A percentile compares a stretch with the other conserved stretches of the same genome.
Conservation (phyloP, 2,329 filamentous ascomycete genomes). For the Penicillium sp. region DNA sequence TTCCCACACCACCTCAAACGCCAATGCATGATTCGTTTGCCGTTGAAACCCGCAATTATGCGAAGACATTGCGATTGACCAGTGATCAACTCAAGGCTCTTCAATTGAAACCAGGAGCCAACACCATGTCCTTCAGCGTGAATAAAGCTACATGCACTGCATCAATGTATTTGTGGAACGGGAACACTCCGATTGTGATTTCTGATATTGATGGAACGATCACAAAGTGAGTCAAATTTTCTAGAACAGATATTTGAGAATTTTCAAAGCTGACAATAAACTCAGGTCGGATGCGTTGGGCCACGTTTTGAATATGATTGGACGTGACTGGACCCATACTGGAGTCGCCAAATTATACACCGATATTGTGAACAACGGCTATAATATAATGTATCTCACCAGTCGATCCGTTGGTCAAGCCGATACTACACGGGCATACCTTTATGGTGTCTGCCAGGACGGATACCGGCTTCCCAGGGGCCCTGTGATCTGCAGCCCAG, state of each 20-base stretch:
- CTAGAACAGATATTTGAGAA: neutral
- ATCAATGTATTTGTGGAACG: constrained; percentile 90
- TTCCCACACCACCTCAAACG: constrained; percentile 60
- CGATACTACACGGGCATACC: constrained; percentile 83
- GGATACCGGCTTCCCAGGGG: constrained; percentile 82
- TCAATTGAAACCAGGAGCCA: constrained; percentile 78
- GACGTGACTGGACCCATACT: constrained; percentile 95
- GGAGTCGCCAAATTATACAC: constrained; percentile 97
- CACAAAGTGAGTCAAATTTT: constrained; percentile 64
- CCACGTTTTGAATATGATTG: constrained; percentile 94
- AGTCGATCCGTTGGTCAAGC: constrained; percentile 91
- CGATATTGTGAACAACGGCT: constrained; percentile 91
- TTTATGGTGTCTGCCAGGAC: constrained; percentile 86
- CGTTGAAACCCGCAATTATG: constrained; percentile 82
- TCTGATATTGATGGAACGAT: constrained; percentile 99
- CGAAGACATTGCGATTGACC: constrained; percentile 91
- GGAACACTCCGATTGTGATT: constrained; percentile 91
- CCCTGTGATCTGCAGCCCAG: constrained; percentile 91
- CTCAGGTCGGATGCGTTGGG: constrained; percentile 78
- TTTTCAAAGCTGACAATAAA: constrained; percentile 17
- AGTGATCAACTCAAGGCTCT: constrained; percentile 92
- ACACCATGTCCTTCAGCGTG: constrained; percentile 93
- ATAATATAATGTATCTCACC: constrained; percentile 98
- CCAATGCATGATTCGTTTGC: constrained; percentile 48
- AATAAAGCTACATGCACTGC: constrained; percentile 91